Base-by-base conservation (phyloP, 768 basidiomycete genomes). In the Collybia sordida region DNA sequence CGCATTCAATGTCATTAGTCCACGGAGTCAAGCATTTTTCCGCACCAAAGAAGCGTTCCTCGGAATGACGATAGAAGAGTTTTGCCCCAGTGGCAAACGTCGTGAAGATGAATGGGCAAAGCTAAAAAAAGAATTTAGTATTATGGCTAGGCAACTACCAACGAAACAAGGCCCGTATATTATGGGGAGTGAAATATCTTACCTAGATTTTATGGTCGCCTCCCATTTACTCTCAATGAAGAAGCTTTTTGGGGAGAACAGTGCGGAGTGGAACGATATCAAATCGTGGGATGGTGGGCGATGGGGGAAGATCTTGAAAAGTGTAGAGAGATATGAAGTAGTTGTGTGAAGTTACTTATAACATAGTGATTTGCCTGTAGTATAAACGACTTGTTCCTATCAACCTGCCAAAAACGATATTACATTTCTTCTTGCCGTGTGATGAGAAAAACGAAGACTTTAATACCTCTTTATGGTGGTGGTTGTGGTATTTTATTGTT, bases 261-360 rank as follows among this genome's bases (percentile, higher is more conserved):
- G 72, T 36, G 53, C 64, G 36, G 66, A 72, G 45, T 80, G 77
- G 76, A 67, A 63, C 39, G 64, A 68, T n/a, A 50, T 80, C 14
- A 53, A 51, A 36, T 61, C 52, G 21, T 73, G 68, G 72, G 61
- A 75, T 44, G 65, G 58, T 14, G 76, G 74, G 15, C 60, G 68
- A 28, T 79, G 75, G 78, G 64, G 39, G 24, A 57, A 50, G 24
- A 54, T 71, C 12, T 25, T 69, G 4, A 59, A 59, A 15, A 53
- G 57, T 22, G 52, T 74, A 38, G 59, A 63, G 53, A 61, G 63
- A 35, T 73, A 70, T 45, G 64, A 64, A 40, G 47, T 48, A 9
- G 40, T 61, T 27, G 42, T 51, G 31, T 56, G 27, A 51, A 17
- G 3, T 4, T 12, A 11, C 14, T 31, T 3, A 6, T 4, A 11